Base-by-base conservation (phyloP, 1,284 basidiomycete genomes). In the Grifola frondosa region DNA sequence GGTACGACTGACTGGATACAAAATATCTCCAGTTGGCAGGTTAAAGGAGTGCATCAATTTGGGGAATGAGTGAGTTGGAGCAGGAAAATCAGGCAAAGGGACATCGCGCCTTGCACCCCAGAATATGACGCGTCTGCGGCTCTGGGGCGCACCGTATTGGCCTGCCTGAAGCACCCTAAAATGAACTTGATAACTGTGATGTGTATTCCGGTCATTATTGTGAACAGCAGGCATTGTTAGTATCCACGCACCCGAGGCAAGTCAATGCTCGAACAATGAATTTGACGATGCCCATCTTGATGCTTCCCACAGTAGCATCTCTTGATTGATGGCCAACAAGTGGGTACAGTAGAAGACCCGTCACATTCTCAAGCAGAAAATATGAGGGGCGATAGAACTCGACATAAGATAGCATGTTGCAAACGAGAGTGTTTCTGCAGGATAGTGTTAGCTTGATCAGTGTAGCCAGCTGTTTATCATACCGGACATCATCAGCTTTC, bases 401-500 rank as follows among this genome's bases (percentile, higher is more conserved):
- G n/a, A 84, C 79, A 53, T 75, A 86, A n/a, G 80, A 80, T 5
- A 88, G 64, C 78, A 85, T 84, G 45, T 82, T 84, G 56, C 75
- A 77, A 1, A 80, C 69, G 31, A 86, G 64, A 3, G 81, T 80
- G 21, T 77, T 78, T 52, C 81, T 84, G 42, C 28, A 36, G 37
- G 17, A 39, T 12, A 16, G n/a, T 29, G n/a, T n/a, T n/a, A n/a
- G n/a, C n/a, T n/a, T n/a, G n/a, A n/a, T n/a, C n/a, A n/a, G n/a
- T n/a, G n/a, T n/a, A n/a, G 12, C 16, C 13, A n/a, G 15, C 17
- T 10, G 10, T 20, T 17, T 8, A 34, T 40, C 30, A 43, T 62
- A 79, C 78, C 84, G 71, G 37, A 75, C 66, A 51, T 86, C 83
- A 61, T 83, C 71, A 10, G 70, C 66, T 65, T 66, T 74, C 80